Evolutionary conservation across 225 moss, liverwort and hornwort genomes (phyloP).

Genomic region (Physcomitrellopsis africana): DNA sequence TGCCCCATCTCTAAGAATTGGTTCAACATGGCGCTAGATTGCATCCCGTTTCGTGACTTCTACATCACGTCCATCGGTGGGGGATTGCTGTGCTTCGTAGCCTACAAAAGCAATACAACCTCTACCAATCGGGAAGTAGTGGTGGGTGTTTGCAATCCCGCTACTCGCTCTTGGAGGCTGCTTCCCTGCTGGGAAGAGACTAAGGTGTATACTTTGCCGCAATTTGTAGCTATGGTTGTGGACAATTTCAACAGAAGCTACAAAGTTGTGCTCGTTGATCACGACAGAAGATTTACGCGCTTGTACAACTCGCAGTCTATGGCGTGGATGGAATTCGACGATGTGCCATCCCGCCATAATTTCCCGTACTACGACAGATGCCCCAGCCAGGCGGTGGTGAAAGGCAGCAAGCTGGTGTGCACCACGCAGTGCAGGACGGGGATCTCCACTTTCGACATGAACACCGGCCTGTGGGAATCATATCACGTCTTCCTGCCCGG

Average conservation of each 20-base stretch:
- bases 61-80: constrained; percentile 59
- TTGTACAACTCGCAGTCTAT: constrained; percentile 39
- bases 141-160: constrained; percentile 59
- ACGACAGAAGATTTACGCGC: constrained; percentile 42
- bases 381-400: constrained; percentile 52
- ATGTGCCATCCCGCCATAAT: constrained; percentile 43
- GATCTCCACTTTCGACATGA: constrained; percentile 50
- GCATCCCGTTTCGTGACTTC: constrained; percentile 46
- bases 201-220: constrained; percentile 38
- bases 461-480: constrained; percentile 49
- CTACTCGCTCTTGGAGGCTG: constrained; percentile 44
- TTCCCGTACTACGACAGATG: constrained; percentile 60
- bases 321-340: constrained; percentile 56
- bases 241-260: constrained; percentile 50
- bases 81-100: constrained; percentile 59
- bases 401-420: constrained; percentile 42
- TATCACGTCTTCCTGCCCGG: constrained; percentile 55
- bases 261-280: constrained; percentile 50
- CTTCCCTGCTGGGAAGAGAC: constrained; percentile 47
- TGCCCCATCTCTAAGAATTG: constrained; percentile 60
- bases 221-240: constrained; percentile 62
- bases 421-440: constrained; percentile 68
- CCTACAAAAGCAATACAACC: constrained; percentile 27
- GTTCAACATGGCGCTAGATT: constrained; percentile 63
- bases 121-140: constrained; percentile 50